These are phyloP conservation scores for Phytophthora parvispora DNA, from an alignment of 352 stramenopile genomes.

Conservation along the genomic window DNA sequence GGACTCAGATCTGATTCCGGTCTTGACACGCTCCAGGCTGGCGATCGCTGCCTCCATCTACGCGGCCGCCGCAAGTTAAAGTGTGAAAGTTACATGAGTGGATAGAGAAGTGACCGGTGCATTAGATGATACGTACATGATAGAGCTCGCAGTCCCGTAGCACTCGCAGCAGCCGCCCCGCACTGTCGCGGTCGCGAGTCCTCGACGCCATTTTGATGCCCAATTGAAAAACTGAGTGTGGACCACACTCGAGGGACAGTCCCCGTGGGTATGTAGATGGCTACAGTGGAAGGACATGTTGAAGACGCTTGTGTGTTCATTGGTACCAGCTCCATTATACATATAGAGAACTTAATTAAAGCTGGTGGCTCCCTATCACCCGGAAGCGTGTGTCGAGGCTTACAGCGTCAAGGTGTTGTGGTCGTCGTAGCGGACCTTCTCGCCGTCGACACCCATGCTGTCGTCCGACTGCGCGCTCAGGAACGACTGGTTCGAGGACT, in stretches of 20 bases:
- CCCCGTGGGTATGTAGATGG: background rate
- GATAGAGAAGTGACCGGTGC: background rate
- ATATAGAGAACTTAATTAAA: conserved; percentile 29
- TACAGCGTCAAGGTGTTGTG: conserved; percentile 40
- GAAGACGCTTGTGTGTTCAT: conserved; percentile 9
- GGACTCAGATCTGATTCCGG: conserved; percentile 31
- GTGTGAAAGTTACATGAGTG: background rate
- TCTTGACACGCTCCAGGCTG: conserved; percentile 8
- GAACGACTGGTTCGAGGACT: conserved; percentile 67
- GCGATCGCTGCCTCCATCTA: conserved; percentile 58
- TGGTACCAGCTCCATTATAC: conserved; percentile 40
- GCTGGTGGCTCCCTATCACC: conserved; percentile 31
- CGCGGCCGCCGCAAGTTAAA: conserved; percentile 8
- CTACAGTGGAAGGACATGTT: conserved; percentile 14
- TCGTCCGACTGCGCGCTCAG: conserved; percentile 73
- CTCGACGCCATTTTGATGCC: conserved; percentile 1
- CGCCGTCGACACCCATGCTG: conserved; percentile 65
- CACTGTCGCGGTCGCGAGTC: conserved; percentile 29
- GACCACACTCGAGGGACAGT: too few relatives aligned
- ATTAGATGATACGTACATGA: conserved; percentile 37
- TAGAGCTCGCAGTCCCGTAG: conserved; percentile 51
- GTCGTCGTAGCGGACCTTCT: conserved; percentile 27
- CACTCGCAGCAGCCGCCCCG: conserved; percentile 51
- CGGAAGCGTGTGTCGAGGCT: conserved; percentile 7
- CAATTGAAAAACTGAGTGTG: background rate